phyloP scores from a whole-genome alignment of 2,329 filamentous ascomycete species.

The Plectosphaerella cucumerina region DNA sequence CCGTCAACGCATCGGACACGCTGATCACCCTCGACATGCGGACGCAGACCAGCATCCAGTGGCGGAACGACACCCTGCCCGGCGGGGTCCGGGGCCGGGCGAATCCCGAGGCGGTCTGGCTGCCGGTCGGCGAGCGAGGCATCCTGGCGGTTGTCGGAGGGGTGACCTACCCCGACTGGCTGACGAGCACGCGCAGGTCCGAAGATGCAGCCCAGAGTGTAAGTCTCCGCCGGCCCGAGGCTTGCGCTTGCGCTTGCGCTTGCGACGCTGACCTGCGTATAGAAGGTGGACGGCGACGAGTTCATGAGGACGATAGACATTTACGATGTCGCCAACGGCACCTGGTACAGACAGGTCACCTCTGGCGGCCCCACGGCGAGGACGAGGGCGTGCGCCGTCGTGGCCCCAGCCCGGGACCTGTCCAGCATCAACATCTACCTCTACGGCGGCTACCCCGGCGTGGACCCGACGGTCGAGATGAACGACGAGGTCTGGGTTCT shows the following conservation, averaged over 20 bases:
- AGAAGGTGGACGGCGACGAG: slow-evolving; percentile 61
- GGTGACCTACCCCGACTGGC: slow-evolving; percentile 57
- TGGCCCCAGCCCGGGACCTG: slow-evolving; percentile 64
- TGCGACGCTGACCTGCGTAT: background rate
- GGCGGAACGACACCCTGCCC: slow-evolving; percentile 54
- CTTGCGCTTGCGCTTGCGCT: no score
- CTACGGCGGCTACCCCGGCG: slow-evolving; percentile 69
- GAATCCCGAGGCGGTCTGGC: slow-evolving; percentile 64
- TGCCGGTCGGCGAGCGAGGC: slow-evolving; percentile 73
- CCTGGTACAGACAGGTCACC: slow-evolving; percentile 68
- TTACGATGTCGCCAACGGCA: slow-evolving; percentile 66
- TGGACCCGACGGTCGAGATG: slow-evolving; percentile 32
- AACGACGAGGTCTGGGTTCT: slow-evolving; percentile 76
- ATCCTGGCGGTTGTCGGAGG: slow-evolving; percentile 76
- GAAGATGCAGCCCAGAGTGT: slow-evolving; percentile 33
- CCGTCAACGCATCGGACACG: slow-evolving; percentile 45
- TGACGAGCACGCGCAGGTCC: slow-evolving; percentile 18
- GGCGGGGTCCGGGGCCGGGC: slow-evolving; percentile 48
- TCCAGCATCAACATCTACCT: slow-evolving; percentile 82
- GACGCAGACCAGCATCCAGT: slow-evolving; percentile 47
- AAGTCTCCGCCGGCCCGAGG: no score
- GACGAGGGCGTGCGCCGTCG: slow-evolving; percentile 68
- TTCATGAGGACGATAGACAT: slow-evolving; percentile 72
- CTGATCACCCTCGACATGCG: slow-evolving; percentile 60
- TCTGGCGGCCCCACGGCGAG: slow-evolving; percentile 53